Percentiles rank a stretch among this genome's conserved stretches.
Conservation (phyloP, 2,329 filamentous ascomycete species). For the Neurospora sp. region DNA sequence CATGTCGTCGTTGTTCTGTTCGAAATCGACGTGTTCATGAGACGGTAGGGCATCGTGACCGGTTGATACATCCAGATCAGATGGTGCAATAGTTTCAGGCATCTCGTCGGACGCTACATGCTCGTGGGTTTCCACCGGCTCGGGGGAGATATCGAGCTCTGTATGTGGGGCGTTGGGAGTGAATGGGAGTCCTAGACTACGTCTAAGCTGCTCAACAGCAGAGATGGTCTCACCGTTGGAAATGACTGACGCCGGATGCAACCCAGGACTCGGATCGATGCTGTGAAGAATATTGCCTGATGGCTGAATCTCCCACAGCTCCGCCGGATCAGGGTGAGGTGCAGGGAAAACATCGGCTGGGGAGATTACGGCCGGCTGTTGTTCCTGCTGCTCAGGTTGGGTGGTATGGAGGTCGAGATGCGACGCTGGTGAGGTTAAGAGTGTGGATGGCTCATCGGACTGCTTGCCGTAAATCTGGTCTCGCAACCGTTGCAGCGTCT, state of each 20-base stretch:
- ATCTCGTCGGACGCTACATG: conserved; percentile 7
- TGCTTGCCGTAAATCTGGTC: conserved; percentile 5
- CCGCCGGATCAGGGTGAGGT: neutral
- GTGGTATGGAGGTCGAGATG: neutral
- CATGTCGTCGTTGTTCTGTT: neutral
- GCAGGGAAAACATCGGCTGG: conserved; percentile 8
- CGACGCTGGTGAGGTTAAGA: neutral
- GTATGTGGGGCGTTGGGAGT: neutral
- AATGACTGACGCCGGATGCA: neutral
- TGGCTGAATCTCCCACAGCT: neutral
- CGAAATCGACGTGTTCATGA: conserved; percentile 1
- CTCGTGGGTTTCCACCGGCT: neutral
- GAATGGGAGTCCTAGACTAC: neutral
- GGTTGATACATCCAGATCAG: conserved; percentile 12
- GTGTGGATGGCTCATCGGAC: neutral
- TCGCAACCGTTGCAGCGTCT: conserved; percentile 6
- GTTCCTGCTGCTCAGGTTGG: neutral
- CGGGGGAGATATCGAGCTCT: neutral
- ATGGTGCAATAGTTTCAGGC: conserved; percentile 14
- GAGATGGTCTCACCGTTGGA: conserved; percentile 1
- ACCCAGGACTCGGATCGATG: neutral
- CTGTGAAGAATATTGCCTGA: neutral
- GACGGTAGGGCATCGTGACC: conserved; percentile 1
- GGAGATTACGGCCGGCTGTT: conserved; percentile 1
- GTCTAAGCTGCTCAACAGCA: conserved; percentile 1